Conservation (phyloP, 169 alveolate genomes). For the Plasmodium billcollinsi region DNA sequence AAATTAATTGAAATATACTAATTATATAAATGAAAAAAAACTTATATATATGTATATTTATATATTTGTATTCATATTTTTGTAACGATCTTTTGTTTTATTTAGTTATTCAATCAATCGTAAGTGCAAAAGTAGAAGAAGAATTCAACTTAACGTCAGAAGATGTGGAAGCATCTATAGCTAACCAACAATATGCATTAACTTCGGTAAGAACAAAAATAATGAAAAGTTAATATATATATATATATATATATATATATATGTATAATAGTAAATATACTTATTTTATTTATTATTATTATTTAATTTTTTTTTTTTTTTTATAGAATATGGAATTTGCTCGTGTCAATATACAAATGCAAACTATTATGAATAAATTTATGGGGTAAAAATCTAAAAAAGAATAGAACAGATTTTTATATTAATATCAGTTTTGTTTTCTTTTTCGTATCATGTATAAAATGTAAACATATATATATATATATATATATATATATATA, state of each 20-base stretch:
- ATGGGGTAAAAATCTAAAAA: constrained; percentile 79
- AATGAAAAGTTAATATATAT: background rate
- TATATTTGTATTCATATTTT: background rate
- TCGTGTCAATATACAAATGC: constrained; percentile 85
- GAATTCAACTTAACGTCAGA: constrained; percentile 87
- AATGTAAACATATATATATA: background rate
- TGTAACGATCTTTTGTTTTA: background rate
- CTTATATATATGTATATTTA: background rate
- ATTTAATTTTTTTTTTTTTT: background rate
- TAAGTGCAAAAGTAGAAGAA: constrained; percentile 90
- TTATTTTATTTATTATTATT: background rate
- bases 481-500: too few relatives aligned
- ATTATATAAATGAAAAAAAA: too few relatives aligned
- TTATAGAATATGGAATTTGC: constrained; percentile 80
- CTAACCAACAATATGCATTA: constrained; percentile 83
- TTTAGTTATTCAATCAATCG: constrained; percentile 86
- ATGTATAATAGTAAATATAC: background rate
- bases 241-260: background rate
- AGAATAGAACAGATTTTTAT: background rate
- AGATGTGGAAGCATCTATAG: constrained; percentile 87
- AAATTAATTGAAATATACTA: background rate
- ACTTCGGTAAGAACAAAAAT: constrained; percentile 65
- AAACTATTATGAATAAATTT: constrained; percentile 85
- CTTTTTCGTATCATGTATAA: background rate
- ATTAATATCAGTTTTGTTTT: background rate